These are phyloP conservation scores for Coemansia umbellata DNA, from an alignment of 192 early-diverging fungal genomes.

Conservation along the genomic window DNA sequence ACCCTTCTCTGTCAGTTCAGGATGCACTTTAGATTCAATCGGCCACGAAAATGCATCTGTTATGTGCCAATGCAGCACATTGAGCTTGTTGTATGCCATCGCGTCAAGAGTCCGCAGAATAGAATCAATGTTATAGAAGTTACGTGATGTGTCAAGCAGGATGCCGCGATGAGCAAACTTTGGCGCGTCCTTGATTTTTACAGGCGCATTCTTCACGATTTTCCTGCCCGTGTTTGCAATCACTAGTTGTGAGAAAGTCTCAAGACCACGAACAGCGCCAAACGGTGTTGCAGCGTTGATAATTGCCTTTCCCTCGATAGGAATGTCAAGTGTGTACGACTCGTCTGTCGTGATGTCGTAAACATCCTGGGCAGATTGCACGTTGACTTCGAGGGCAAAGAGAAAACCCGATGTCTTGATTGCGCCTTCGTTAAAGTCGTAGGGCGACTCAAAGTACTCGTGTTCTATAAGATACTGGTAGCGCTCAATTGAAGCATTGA, in stretches of 20 bases:
- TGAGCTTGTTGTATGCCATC: conserved; percentile 69
- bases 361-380: conserved; percentile 48
- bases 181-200: conserved; percentile 60
- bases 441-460: conserved; percentile 54
- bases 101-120: conserved; percentile 63
- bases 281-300: conserved; percentile 59
- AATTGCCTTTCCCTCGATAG: conserved; percentile 49
- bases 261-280: conserved; percentile 69
- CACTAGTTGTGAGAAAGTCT: conserved; percentile 75
- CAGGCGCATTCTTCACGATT: conserved; percentile 55
- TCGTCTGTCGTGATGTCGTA: conserved; percentile 62
- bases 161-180: conserved; percentile 65
- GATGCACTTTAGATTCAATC: conserved; percentile 61
- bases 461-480: conserved; percentile 55
- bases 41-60: conserved; percentile 69
- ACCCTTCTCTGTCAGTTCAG: conserved; percentile 58
- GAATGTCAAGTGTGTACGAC: conserved; percentile 64
- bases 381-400: conserved; percentile 40
- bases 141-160: conserved; percentile 66
- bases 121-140: conserved; percentile 61
- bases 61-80: conserved; percentile 78
- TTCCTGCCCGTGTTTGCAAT: conserved; percentile 49
- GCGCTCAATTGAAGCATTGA: conserved; percentile 54
- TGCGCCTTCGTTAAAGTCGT: conserved; percentile 40
- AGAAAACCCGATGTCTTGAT: conserved; percentile 38